phyloP scores from a whole-genome alignment of 140 eudicot species.

The Stevia rebaudiana region DNA sequence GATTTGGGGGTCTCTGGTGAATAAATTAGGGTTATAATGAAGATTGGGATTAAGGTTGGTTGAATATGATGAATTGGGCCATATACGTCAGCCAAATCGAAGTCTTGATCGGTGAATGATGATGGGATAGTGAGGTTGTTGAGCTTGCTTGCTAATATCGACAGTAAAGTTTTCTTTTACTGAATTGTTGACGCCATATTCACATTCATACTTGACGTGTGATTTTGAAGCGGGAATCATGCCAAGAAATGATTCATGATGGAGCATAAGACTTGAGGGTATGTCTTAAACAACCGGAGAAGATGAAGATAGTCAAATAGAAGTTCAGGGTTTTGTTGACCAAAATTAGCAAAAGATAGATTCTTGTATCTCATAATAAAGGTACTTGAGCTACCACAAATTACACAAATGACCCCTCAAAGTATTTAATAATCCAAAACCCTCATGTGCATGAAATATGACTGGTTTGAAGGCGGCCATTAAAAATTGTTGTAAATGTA shows the following conservation, averaged over 20 bases:
- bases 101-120: conserved; percentile 46
- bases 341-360: no score
- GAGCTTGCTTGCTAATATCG: conserved; percentile 55
- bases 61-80: conserved; percentile 44
- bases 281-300: conserved; percentile 32
- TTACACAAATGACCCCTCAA: no score
- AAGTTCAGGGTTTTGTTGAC: no score
- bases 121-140: conserved; percentile 69
- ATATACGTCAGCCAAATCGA: conserved; percentile 78
- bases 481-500: no score
- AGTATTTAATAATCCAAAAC: no score
- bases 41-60: conserved; percentile 21
- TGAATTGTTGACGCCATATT: conserved; percentile 41
- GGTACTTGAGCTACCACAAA: no score
- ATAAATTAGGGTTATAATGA: conserved; percentile 34
- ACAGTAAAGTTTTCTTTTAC: conserved; percentile 12
- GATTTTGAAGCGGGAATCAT: conserved; percentile 13
- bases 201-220: not conserved
- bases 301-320: no score
- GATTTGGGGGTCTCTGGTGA: conserved; percentile 53
- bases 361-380: no score
- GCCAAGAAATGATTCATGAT: conserved; percentile 52
- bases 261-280: conserved; percentile 20
- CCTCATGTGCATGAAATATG: no score
- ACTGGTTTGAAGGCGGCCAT: no score